phyloP scores from a whole-genome alignment of 495 filamentous ascomycete species.

The Aspergillus taichungensis region DNA sequence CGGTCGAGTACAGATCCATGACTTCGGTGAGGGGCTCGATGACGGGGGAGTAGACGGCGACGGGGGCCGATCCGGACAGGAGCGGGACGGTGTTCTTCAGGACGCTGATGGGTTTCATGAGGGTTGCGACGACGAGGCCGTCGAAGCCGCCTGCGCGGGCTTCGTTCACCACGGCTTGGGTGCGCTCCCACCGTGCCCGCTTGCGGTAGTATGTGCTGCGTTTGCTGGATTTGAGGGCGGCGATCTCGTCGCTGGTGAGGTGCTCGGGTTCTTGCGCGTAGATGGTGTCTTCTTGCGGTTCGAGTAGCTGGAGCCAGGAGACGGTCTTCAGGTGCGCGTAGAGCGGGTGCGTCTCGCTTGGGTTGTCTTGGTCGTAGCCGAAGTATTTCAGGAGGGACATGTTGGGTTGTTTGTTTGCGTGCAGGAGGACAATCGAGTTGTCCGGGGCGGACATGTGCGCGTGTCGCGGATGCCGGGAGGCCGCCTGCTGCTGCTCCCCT shows the following conservation, averaged over 20 bases:
- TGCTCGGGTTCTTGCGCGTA: slow-evolving; percentile 52
- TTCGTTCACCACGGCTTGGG: slow-evolving; percentile 57
- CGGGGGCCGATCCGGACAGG: slow-evolving; percentile 69
- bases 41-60: slow-evolving; percentile 74
- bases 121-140: slow-evolving; percentile 69
- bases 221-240: slow-evolving; percentile 63
- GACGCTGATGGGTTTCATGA: slow-evolving; percentile 71
- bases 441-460: slow-evolving; percentile 44
- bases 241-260: slow-evolving; percentile 45
- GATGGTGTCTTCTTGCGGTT: slow-evolving; percentile 61
- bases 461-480: slow-evolving; percentile 15
- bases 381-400: slow-evolving; percentile 81
- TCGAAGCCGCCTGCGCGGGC: slow-evolving; percentile 70
- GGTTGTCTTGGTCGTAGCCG: slow-evolving; percentile 61
- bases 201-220: slow-evolving; percentile 78
- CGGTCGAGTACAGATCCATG: slow-evolving; percentile 71
- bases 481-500: slow-evolving; percentile 4
- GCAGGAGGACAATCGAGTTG: slow-evolving; percentile 83
- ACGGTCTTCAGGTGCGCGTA: slow-evolving; percentile 70
- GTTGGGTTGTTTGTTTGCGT: slow-evolving; percentile 85
- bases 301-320: slow-evolving; percentile 82
- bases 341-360: slow-evolving; percentile 66
- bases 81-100: slow-evolving; percentile 66
- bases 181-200: slow-evolving; percentile 66
- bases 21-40: slow-evolving; percentile 68